Base-by-base conservation (phyloP, 2,329 filamentous ascomycete species). In the Cadophora luteo-olivacea region DNA sequence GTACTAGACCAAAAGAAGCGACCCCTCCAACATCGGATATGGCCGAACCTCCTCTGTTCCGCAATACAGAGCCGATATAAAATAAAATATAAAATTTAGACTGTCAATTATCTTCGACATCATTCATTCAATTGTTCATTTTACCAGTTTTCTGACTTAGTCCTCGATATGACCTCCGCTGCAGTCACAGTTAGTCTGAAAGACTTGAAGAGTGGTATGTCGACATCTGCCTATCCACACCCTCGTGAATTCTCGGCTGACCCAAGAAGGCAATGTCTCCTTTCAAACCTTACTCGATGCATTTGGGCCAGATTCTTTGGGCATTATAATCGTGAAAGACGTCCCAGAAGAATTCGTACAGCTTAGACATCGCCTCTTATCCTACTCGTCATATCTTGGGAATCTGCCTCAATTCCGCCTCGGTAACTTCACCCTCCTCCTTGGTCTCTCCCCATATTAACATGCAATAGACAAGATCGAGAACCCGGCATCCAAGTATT, bases 321-420 rank as follows among this genome's bases (percentile, higher is more conserved):
- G 96, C 0, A 97, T 99, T 64, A 90, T 99, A 66, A 83, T 98
- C n/a, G 94, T 99, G 60, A 93, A 92, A 78, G 92, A 94, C 77
- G 87, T 98, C 0, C 92, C 94, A 0, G 71, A 84, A 6, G 84
- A 88, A 64, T 99, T 97, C 75, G 80, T 86, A 16, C 81, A 85
- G n/a, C 82, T 97, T 54, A 88, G 96, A 69, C 87, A 87, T 68
- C 86, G 87, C 69, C 86, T 97, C 1, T 85, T 99, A 7, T 96
- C 93, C 0, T 96, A 96, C 78, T 89, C 94, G 4, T 97, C 93
- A 0, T 96, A 97, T 78, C 88, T 98, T 49, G 96, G 92, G 41
- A 94, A 94, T 72, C 85, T 98, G 4, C 86, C 93, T 5, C 81
- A 86, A 32, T 81, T 86, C 16, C 88, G 94, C 73, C 85, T 98